Evolutionary conservation across 148 eudicot genomes (phyloP), one percentile per base, ranked within the genome.

Genomic region (Rhododendron simsii): DNA sequence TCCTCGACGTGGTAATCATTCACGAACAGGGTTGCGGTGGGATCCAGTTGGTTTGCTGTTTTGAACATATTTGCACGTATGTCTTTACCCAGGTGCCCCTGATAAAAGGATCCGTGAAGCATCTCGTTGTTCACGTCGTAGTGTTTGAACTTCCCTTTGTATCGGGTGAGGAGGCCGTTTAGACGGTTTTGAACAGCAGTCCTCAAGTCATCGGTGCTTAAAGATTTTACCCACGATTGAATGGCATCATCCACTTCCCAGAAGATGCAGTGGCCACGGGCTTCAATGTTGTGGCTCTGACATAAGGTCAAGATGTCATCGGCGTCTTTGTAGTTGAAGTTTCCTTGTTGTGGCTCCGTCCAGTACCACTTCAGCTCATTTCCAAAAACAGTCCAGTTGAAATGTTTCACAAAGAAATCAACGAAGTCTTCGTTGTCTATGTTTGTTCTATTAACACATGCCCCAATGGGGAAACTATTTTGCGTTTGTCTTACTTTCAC

Each of bases 51-150:
- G 86, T 91, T 89, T 0, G 98, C 99, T 20, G 81, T 91, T 90
- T 93, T 94, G 92, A 97, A 97, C 98, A 97, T 95, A 87, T 91
- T 53, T 0, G 93, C 92, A 65, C 96, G 90, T 67, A 91, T 90
- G 61, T 94, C 98, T 88, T 91, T 92, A 18, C 99, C 99, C 67
- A 97, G 67, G 50, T 59, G 92, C 65, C 92, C 94, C 79, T 92
- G 94, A 87, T 92, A 97, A 83, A 90, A 97, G 4, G 99, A 97
- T 0, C 99, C 99, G 57, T 97, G 98, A 41, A 97, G 87, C 99
- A 97, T 95, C 87, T 97, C 98, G 35, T 97, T 97, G 89, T 97
- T 97, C 87, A 97, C 98, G 39, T 97, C 99, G 21, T 97, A 95
- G 86, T 97, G 99, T 88, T 88, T 92, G 90, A 97, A 97, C 88